A percentile compares a stretch with the other conserved stretches of the same genome.
Conservation (phyloP, 2,329 filamentous ascomycete genomes). For the Monilinia vaccinii-corymbosi region DNA sequence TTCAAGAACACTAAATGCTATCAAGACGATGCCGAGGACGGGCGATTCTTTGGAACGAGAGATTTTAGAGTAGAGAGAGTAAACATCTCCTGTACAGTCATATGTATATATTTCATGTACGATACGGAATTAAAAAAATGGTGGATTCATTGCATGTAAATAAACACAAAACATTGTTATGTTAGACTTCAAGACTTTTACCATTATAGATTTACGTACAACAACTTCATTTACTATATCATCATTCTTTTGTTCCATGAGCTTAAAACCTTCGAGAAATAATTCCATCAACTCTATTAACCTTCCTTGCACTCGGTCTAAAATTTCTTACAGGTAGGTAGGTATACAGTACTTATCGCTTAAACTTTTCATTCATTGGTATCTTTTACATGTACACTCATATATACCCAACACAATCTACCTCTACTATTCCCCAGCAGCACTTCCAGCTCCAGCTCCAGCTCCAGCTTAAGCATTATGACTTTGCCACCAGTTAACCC, state of each 20-base stretch:
- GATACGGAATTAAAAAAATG: neutral
- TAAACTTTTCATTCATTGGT: neutral
- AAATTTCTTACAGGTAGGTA: no score
- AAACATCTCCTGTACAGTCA: neutral
- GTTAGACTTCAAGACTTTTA: neutral
- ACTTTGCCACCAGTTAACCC: conserved; percentile 63
- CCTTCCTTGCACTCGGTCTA: conserved; percentile 18
- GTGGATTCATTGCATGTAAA: neutral
- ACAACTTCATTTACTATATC: neutral
- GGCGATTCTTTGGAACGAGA: conserved; percentile 22
- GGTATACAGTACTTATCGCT: no score
- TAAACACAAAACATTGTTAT: conserved; percentile 2
- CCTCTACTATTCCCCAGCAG: neutral
- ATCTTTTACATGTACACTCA: conserved; percentile 1
- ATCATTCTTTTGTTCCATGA: neutral
- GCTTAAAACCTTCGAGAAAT: neutral
- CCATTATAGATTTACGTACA: neutral
- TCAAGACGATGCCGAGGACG: conserved; percentile 25
- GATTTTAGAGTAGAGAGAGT: conserved; percentile 7
- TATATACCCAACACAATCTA: neutral
- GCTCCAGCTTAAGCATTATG: conserved; percentile 26
- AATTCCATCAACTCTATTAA: neutral
- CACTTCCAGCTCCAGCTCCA: neutral
- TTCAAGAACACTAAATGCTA: conserved; percentile 25
- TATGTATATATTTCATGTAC: neutral